Evolutionary conservation across 495 filamentous ascomycete species (phyloP).

Genomic region (Gamarada debralockiae): DNA sequence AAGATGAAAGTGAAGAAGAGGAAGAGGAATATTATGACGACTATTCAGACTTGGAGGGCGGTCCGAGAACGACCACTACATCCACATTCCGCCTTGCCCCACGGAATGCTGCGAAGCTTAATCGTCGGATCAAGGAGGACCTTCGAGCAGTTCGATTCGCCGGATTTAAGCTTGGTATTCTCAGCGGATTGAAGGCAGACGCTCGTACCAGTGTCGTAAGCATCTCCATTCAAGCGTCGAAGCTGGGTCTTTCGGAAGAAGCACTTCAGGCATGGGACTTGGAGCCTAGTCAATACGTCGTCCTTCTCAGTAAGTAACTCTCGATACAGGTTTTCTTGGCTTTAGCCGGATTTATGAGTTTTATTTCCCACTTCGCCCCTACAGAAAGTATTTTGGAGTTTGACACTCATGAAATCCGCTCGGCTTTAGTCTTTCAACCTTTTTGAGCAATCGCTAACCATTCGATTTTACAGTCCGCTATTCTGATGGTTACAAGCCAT

Average conservation of each 20-base stretch:
- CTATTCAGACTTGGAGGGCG: slow-evolving; percentile 7
- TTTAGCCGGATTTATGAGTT: too few relatives aligned
- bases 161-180: slow-evolving; percentile 71
- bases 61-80: not conserved
- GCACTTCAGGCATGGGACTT: slow-evolving; percentile 77
- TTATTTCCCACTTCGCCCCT: too few relatives aligned
- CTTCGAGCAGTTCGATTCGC: slow-evolving; percentile 55
- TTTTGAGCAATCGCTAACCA: too few relatives aligned
- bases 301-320: too few relatives aligned
- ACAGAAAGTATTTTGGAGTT: too few relatives aligned
- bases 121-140: slow-evolving; percentile 54
- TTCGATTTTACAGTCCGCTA: too few relatives aligned
- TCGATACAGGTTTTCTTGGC: too few relatives aligned
- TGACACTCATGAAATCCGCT: too few relatives aligned
- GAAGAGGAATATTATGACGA: slow-evolving; percentile 21
- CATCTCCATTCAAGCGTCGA: slow-evolving; percentile 61
- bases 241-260: slow-evolving; percentile 73
- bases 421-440: too few relatives aligned
- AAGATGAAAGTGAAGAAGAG: slow-evolving; percentile 30
- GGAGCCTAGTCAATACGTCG: slow-evolving; percentile 60
- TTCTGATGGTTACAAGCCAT: slow-evolving; percentile 52
- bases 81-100: slow-evolving; percentile 1
- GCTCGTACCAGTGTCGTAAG: slow-evolving; percentile 46
- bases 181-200: slow-evolving; percentile 43
- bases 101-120: slow-evolving; percentile 8